These are phyloP conservation scores for Rhizophora mangle DNA, from an alignment of 345 rosid genomes.

Conservation along the genomic window DNA sequence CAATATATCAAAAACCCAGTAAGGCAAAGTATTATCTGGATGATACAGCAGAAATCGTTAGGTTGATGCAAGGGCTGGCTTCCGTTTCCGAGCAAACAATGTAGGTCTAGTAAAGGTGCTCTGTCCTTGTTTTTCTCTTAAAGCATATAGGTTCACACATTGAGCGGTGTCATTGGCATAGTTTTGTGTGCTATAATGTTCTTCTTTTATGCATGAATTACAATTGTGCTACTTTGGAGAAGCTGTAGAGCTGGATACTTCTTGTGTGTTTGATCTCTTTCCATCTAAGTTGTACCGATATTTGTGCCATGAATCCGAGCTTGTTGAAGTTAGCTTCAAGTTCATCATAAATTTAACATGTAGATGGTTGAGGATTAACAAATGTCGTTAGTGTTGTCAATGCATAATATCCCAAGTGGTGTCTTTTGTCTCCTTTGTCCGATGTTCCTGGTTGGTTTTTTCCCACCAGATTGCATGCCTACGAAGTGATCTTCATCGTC, in stretches of 20 bases:
- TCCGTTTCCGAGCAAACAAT: conserved; percentile 42
- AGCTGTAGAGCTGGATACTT: not conserved
- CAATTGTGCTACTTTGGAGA: conserved; percentile 1
- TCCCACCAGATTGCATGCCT: no score
- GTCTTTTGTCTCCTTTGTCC: no score
- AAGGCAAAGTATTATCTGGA: conserved; percentile 88
- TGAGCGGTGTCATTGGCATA: not conserved
- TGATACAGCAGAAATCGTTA: conserved; percentile 63
- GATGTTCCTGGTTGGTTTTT: no score
- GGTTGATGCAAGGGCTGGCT: conserved; percentile 87
- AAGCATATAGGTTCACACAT: not conserved
- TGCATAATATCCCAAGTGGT: no score
- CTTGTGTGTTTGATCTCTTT: not conserved
- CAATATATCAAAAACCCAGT: conserved; percentile 75
- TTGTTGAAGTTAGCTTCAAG: not conserved
- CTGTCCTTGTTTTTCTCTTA: not conserved
- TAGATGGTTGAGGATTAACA: no score
- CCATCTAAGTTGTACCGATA: conserved; percentile 16
- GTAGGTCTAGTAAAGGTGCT: not conserved
- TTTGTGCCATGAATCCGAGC: conserved; percentile 2
- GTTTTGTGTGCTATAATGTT: no score
- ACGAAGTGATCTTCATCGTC: no score
- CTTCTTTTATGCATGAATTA: no score
- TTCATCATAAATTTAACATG: no score
- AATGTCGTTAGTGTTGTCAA: no score